A percentile compares a stretch with the other conserved stretches of the same genome.
These are phyloP conservation scores for Pestalotiopsis sp. DNA, from an alignment of 2,329 filamentous ascomycete genomes.

Conservation along the genomic window DNA sequence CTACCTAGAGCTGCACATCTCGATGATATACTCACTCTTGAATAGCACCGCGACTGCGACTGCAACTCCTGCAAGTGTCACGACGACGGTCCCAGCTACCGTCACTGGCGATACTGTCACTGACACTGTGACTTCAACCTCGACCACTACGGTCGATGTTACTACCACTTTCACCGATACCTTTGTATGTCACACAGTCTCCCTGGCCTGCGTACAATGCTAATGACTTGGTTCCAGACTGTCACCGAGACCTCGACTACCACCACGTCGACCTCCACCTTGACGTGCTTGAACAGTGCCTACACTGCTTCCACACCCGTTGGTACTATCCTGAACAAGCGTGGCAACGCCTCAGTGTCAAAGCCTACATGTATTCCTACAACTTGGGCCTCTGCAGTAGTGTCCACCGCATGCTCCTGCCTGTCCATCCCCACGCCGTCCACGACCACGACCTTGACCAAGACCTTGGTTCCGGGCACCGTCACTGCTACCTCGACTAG, in stretches of 20 bases:
- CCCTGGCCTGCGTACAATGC: too few relatives aligned
- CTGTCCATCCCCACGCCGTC: constrained; percentile 14
- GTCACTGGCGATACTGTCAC: constrained; percentile 11
- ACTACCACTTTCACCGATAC: constrained; percentile 1
- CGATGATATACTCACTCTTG: background rate
- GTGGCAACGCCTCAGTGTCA: background rate
- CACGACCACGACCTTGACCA: constrained; percentile 14
- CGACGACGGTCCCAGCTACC: constrained; percentile 13
- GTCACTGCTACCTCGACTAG: background rate
- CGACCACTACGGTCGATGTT: background rate
- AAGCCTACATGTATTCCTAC: constrained; percentile 18
- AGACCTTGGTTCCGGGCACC: background rate
- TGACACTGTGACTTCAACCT: constrained; percentile 1
- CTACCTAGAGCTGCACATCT: background rate
- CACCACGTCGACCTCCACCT: constrained; percentile 10
- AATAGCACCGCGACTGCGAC: constrained; percentile 10
- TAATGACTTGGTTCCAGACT: background rate
- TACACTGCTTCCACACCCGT: constrained; percentile 15
- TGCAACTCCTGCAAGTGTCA: constrained; percentile 3
- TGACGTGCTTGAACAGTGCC: constrained; percentile 16
- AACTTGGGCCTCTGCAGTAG: constrained; percentile 7
- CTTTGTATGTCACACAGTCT: background rate
- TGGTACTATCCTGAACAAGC: constrained; percentile 9
- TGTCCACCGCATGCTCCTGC: constrained; percentile 19
- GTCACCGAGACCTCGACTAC: constrained; percentile 6